A percentile compares a stretch with the other conserved stretches of the same genome.
These are phyloP conservation scores for Lathyrus sativus DNA, from an alignment of 306 rosid species.

Conservation along the genomic window DNA sequence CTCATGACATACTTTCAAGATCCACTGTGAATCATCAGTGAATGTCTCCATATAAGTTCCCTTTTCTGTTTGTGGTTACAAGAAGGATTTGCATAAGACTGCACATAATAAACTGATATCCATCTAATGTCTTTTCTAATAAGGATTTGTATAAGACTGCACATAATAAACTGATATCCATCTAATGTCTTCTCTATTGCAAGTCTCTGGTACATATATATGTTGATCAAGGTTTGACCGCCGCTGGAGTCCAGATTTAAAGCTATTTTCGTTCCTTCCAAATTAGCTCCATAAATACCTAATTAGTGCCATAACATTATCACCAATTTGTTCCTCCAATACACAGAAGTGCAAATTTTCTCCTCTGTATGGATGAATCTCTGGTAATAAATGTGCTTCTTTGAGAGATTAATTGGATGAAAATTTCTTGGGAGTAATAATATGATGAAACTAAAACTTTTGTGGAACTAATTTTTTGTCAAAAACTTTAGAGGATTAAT, in stretches of 20 bases:
- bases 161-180: constrained; percentile 2
- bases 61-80: constrained; percentile 2
- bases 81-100: constrained; percentile 16
- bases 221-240: not conserved
- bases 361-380: not conserved
- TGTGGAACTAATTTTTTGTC: not conserved
- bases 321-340: not conserved
- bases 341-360: not conserved
- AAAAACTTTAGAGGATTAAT: constrained; percentile 1
- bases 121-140: not conserved
- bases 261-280: not conserved
- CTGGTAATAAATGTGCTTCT: not conserved
- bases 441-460: not conserved
- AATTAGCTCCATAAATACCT: not conserved
- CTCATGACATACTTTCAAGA: constrained; percentile 9
- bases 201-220: not conserved
- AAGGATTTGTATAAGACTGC: constrained; percentile 17
- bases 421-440: not conserved
- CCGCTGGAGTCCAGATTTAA: not conserved
- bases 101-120: constrained; percentile 1
- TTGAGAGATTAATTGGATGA: not conserved
- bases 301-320: not conserved
- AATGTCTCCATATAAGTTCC: not conserved
- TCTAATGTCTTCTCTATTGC: not conserved
- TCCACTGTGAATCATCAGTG: not conserved